phyloP scores from a whole-genome alignment of 257 asterid genomes.

The Jacaranda copaia region DNA sequence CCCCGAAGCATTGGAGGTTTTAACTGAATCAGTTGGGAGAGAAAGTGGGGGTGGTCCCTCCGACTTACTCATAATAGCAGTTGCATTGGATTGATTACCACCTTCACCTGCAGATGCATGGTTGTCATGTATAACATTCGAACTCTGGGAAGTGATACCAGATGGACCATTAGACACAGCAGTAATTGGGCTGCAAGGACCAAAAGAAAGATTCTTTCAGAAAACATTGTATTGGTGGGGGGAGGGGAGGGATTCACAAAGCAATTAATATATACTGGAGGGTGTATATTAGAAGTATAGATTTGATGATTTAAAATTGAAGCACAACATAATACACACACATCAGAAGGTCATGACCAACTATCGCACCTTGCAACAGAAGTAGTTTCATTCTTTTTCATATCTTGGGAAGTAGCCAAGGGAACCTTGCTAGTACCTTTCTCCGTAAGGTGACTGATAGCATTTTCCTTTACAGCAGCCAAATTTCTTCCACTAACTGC shows the following conservation, averaged over 20 bases:
- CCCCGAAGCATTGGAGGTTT: constrained; percentile 39
- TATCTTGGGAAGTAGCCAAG: constrained; percentile 52
- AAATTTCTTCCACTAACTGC: constrained; percentile 70
- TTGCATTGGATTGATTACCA: constrained; percentile 35
- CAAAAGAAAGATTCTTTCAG: constrained; percentile 35
- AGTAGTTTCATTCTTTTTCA: constrained; percentile 53
- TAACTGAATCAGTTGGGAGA: constrained; percentile 44
- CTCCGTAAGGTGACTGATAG: constrained; percentile 48
- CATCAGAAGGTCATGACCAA: constrained; percentile 28
- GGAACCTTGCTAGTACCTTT: constrained; percentile 52
- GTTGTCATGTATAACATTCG: constrained; percentile 41
- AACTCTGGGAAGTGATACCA: constrained; percentile 48
- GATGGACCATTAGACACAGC: constrained; percentile 57
- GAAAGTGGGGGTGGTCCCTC: constrained; percentile 46
- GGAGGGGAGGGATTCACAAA: constrained; percentile 2
- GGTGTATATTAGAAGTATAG: constrained; percentile 19
- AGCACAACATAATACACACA: constrained; percentile 19
- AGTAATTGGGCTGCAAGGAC: constrained; percentile 60
- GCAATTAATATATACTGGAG: constrained; percentile 5
- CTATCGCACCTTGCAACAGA: constrained; percentile 59
- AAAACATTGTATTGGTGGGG: not conserved
- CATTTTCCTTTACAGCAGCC: constrained; percentile 57
- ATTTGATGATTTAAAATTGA: constrained; percentile 14
- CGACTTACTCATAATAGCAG: constrained; percentile 42
- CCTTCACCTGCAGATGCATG: constrained; percentile 41